phyloP scores from a whole-genome alignment of 78 protist species.

The Cyanophora paradoxa region DNA sequence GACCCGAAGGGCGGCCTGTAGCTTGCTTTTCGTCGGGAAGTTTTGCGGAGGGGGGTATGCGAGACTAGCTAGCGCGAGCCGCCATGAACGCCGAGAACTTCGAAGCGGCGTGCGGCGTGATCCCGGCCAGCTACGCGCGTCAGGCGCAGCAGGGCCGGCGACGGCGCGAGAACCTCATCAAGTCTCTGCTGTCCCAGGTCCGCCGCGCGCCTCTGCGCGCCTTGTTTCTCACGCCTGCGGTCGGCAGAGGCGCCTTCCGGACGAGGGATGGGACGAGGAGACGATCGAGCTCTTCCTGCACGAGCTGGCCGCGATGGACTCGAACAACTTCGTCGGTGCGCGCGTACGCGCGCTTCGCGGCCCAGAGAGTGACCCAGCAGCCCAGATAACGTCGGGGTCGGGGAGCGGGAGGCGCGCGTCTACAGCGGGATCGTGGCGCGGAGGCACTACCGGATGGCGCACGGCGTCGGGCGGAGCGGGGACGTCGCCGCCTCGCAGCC shows the following conservation, averaged over 20 bases:
- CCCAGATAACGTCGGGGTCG: slow-evolving; percentile 73
- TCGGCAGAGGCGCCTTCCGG: slow-evolving; percentile 76
- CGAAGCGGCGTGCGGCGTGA: slow-evolving; percentile 34
- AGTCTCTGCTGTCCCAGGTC: slow-evolving; percentile 33
- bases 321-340: slow-evolving; percentile 65
- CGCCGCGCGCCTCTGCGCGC: too few relatives aligned
- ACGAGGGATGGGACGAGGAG: slow-evolving; percentile 69
- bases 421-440: slow-evolving; percentile 52
- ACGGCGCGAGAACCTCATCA: slow-evolving; percentile 28
- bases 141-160: slow-evolving; percentile 49
- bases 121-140: slow-evolving; percentile 35
- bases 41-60: too few relatives aligned
- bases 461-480: slow-evolving; percentile 97
- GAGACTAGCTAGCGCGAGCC: too few relatives aligned
- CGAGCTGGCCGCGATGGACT: slow-evolving; percentile 79
- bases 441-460: slow-evolving; percentile 50
- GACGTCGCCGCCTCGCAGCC: slow-evolving; percentile 94
- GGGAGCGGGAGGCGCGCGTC: slow-evolving; percentile 96
- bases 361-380: too few relatives aligned
- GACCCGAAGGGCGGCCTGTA: too few relatives aligned
- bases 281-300: slow-evolving; percentile 47
- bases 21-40: too few relatives aligned
- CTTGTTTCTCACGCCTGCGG: too few relatives aligned
- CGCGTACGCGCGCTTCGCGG: too few relatives aligned
- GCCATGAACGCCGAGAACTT: slow-evolving; percentile 54